Conservation (phyloP, 1,284 basidiomycete genomes). For the Moesziomyces sp. region DNA sequence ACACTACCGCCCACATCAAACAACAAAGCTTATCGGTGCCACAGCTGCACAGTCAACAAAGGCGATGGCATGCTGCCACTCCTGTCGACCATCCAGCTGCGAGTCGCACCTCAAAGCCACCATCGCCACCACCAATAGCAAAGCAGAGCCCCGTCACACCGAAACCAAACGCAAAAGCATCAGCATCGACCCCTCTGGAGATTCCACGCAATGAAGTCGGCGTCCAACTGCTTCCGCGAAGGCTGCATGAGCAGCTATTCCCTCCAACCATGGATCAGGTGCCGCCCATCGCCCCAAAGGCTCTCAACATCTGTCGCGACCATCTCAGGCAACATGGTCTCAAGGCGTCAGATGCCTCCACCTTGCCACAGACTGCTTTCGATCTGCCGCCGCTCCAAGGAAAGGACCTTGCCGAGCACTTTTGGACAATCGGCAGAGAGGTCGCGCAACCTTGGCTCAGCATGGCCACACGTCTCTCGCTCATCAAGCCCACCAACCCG, state of each 20-base stretch:
- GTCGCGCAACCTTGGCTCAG: conserved; percentile 84
- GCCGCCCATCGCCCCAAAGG: conserved; percentile 74
- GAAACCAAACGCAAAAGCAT: background rate
- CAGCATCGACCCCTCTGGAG: background rate
- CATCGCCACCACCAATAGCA: conserved; percentile 12
- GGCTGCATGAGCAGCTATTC: conserved; percentile 86
- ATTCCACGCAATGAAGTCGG: conserved; percentile 80
- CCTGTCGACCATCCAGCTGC: conserved; percentile 20
- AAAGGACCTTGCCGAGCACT: conserved; percentile 85
- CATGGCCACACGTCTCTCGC: conserved; percentile 77
- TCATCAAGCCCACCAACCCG: conserved; percentile 73
- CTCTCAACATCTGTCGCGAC: conserved; percentile 79
- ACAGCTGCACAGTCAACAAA: conserved; percentile 14
- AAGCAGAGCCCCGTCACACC: background rate
- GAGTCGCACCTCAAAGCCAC: conserved; percentile 1
- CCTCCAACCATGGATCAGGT: conserved; percentile 73
- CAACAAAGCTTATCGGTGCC: background rate
- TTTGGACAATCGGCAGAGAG: conserved; percentile 79
- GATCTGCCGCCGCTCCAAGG: conserved; percentile 87
- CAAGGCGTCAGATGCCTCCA: conserved; percentile 81
- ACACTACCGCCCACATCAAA: background rate
- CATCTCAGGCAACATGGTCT: conserved; percentile 84
- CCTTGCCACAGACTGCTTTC: conserved; percentile 81
- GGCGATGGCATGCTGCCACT: conserved; percentile 34
- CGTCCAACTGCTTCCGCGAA: conserved; percentile 87